Conservation (phyloP, 1,284 basidiomycete species). For the Boletellus deceptivus region DNA sequence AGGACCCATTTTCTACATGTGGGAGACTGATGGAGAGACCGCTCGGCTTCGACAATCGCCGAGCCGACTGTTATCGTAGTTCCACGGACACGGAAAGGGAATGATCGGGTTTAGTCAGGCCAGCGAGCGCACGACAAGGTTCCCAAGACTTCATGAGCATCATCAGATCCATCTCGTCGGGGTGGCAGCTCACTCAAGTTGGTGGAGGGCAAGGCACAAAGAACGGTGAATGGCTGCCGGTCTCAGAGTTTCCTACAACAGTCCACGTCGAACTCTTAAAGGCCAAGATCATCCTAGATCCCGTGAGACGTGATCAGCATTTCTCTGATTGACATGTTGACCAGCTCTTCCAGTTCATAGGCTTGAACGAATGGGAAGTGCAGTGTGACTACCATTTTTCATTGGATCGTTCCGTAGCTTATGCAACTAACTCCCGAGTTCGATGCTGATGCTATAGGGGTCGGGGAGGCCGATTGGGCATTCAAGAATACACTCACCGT, state of each 20-base stretch:
- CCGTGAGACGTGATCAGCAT: constrained; percentile 46
- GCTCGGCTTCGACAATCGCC: background rate
- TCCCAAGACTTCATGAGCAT: constrained; percentile 19
- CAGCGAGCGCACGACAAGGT: no score
- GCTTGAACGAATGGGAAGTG: constrained; percentile 82
- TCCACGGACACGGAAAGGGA: no score
- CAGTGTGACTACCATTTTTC: constrained; percentile 56
- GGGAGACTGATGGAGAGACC: background rate
- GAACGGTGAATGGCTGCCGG: constrained; percentile 64
- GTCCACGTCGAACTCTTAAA: constrained; percentile 83
- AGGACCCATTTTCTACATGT: background rate
- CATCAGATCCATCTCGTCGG: constrained; percentile 32
- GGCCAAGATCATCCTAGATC: constrained; percentile 73
- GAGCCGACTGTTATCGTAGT: background rate
- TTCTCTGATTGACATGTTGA: constrained; percentile 2
- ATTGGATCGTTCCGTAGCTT: background rate
- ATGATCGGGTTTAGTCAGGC: constrained; percentile 1
- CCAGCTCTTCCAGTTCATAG: constrained; percentile 52
- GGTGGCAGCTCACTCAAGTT: constrained; percentile 69
- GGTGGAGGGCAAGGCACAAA: constrained; percentile 58
- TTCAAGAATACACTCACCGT: constrained; percentile 71
- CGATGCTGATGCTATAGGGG: constrained; percentile 51
- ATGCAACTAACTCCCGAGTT: background rate
- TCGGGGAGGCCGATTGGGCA: constrained; percentile 84
- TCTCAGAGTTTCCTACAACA: constrained; percentile 71